A percentile compares a stretch with the other conserved stretches of the same genome.
phyloP scores from a whole-genome alignment of 257 asterid species.

The Nicotiana otophora region DNA sequence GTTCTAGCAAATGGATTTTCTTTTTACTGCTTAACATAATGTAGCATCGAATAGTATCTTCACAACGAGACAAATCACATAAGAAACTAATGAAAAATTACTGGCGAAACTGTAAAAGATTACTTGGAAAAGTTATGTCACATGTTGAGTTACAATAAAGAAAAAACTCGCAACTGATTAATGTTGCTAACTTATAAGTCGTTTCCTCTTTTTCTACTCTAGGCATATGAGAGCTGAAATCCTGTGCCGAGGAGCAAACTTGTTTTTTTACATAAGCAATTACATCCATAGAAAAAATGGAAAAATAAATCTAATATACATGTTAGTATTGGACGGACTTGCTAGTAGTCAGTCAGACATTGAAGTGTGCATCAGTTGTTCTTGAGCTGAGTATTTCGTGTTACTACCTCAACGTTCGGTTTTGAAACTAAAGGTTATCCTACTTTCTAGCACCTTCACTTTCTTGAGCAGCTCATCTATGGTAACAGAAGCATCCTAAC shows the following conservation, averaged over 20 bases:
- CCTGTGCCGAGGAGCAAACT: not conserved
- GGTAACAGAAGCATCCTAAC: constrained; percentile 48
- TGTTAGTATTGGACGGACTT: not conserved
- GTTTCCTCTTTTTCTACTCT: not conserved
- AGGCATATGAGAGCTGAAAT: not conserved
- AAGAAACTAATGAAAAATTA: too few relatives aligned
- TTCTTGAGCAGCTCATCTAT: constrained; percentile 37
- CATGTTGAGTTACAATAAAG: too few relatives aligned
- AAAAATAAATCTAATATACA: not conserved
- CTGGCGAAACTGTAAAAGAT: too few relatives aligned
- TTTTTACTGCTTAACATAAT: too few relatives aligned
- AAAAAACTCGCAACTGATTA: too few relatives aligned
- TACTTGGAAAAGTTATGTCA: too few relatives aligned
- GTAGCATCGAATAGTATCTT: too few relatives aligned
- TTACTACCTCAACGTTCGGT: not conserved
- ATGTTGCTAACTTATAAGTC: too few relatives aligned
- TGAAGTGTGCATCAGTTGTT: not conserved
- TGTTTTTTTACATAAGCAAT: not conserved
- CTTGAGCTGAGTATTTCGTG: not conserved
- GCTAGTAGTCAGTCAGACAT: not conserved
- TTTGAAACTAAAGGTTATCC: constrained; percentile 5
- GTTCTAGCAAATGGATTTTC: too few relatives aligned
- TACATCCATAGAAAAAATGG: not conserved
- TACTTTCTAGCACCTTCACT: constrained; percentile 30
- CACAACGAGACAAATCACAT: too few relatives aligned